Conservation (phyloP, 257 asterid genomes). For the Capsicum pubescens region DNA sequence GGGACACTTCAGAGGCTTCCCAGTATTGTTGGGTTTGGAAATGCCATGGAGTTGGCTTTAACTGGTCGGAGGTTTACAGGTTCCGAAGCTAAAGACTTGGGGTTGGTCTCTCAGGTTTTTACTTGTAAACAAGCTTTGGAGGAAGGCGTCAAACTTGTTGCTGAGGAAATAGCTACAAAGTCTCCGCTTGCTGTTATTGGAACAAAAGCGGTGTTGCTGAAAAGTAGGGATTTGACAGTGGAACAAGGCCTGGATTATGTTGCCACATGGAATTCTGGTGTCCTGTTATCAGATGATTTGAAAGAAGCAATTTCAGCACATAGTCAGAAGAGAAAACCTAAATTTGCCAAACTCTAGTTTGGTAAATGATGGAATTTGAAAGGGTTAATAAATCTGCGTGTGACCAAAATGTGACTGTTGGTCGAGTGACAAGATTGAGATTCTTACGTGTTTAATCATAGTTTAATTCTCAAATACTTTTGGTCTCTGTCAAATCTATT, state of each 20-base stretch:
- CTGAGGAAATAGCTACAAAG: slow-evolving; percentile 68
- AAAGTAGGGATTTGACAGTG: slow-evolving; percentile 63
- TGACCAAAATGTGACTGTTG: background rate
- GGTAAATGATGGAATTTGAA: slow-evolving; percentile 13
- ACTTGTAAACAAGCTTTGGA: slow-evolving; percentile 56
- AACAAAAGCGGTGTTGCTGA: slow-evolving; percentile 75
- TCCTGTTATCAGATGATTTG: slow-evolving; percentile 62
- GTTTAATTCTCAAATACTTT: no score
- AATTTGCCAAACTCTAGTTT: slow-evolving; percentile 62
- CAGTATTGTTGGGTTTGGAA: slow-evolving; percentile 77
- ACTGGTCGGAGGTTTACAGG: slow-evolving; percentile 74
- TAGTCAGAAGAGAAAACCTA: slow-evolving; percentile 64
- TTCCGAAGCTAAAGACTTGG: slow-evolving; percentile 75
- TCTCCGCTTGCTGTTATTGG: slow-evolving; percentile 83
- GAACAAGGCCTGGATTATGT: slow-evolving; percentile 89
- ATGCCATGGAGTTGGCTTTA: slow-evolving; percentile 84
- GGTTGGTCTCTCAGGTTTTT: slow-evolving; percentile 64
- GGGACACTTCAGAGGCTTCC: slow-evolving; percentile 97
- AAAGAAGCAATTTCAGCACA: slow-evolving; percentile 70
- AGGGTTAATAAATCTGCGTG: background rate
- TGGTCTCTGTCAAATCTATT: background rate
- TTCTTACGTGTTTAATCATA: no score
- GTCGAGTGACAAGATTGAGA: background rate
- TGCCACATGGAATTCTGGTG: slow-evolving; percentile 83
- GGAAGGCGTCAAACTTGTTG: slow-evolving; percentile 58